Percentiles rank a stretch among this genome's conserved stretches.
These are phyloP conservation scores for Gynandropsis gynandra DNA, from an alignment of 345 rosid genomes.

Conservation along the genomic window DNA sequence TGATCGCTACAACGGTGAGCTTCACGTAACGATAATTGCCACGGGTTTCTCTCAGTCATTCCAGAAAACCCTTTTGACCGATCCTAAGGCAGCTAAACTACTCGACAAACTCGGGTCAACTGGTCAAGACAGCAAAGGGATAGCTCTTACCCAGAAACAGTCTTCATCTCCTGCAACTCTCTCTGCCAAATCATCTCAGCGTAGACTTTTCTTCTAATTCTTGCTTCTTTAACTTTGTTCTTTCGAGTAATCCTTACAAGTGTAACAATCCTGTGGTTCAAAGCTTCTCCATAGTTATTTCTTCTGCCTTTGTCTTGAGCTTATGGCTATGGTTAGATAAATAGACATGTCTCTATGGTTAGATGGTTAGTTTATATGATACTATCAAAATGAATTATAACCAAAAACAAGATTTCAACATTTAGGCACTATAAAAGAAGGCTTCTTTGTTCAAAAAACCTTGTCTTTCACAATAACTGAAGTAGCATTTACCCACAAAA, in stretches of 20 bases:
- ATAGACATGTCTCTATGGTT: too few relatives aligned
- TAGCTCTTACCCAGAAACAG: slow-evolving; percentile 39
- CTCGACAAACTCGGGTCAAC: slow-evolving; percentile 41
- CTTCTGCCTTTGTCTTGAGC: slow-evolving; percentile 6
- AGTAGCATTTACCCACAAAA: too few relatives aligned
- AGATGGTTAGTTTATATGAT: too few relatives aligned
- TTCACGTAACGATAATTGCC: slow-evolving; percentile 91
- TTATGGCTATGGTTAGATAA: too few relatives aligned
- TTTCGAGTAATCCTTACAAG: slow-evolving; percentile 14
- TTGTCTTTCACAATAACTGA: too few relatives aligned
- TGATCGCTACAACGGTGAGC: slow-evolving; percentile 88
- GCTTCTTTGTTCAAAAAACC: too few relatives aligned
- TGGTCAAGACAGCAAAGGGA: slow-evolving; percentile 54
- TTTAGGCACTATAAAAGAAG: too few relatives aligned
- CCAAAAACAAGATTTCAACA: too few relatives aligned
- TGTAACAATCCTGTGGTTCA: slow-evolving; percentile 35
- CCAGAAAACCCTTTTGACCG: slow-evolving; percentile 70
- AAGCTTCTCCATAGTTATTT: slow-evolving; percentile 18
- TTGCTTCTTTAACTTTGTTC: not conserved
- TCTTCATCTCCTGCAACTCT: slow-evolving; percentile 39
- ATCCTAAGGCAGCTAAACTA: slow-evolving; percentile 65
- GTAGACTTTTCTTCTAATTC: slow-evolving; percentile 70
- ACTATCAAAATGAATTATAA: too few relatives aligned
- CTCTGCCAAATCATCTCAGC: slow-evolving; percentile 47
- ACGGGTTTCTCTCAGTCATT: slow-evolving; percentile 96